Evolutionary conservation across 2,329 filamentous ascomycete species (phyloP).

Genomic region (Metarhizium rileyi): DNA sequence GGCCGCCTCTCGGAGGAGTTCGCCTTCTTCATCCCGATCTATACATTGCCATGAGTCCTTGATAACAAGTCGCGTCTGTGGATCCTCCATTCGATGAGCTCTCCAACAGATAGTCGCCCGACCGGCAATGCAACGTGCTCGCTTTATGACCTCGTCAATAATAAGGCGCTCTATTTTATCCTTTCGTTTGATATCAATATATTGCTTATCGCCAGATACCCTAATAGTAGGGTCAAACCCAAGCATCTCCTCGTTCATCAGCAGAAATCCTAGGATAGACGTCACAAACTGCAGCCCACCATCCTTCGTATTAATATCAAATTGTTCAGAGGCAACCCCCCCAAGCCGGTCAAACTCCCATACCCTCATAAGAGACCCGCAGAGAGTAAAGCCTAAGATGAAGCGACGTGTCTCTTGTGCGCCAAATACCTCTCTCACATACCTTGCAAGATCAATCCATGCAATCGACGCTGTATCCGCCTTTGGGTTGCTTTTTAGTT

Average conservation of each 20-base stretch:
- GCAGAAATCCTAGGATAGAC: slow-evolving; percentile 20
- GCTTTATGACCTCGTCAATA: slow-evolving; percentile 27
- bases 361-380: slow-evolving; percentile 32
- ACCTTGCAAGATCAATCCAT: slow-evolving; percentile 30
- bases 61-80: slow-evolving; percentile 26
- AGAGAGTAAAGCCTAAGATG: slow-evolving; percentile 36
- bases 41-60: slow-evolving; percentile 33
- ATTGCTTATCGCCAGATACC: slow-evolving; percentile 17
- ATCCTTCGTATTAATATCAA: slow-evolving; percentile 32
- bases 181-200: slow-evolving; percentile 29
- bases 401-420: slow-evolving; percentile 30
- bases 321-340: slow-evolving; percentile 31
- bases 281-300: slow-evolving; percentile 26
- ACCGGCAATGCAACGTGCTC: slow-evolving; percentile 25
- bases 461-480: slow-evolving; percentile 20
- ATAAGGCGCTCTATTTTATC: slow-evolving; percentile 27
- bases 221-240: slow-evolving; percentile 34
- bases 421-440: slow-evolving; percentile 31
- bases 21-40: slow-evolving; percentile 28
- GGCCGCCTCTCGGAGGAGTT: slow-evolving; percentile 27
- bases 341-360: slow-evolving; percentile 36
- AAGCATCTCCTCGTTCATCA: slow-evolving; percentile 22
- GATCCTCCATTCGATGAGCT: slow-evolving; percentile 26
- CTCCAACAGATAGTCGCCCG: slow-evolving; percentile 37
- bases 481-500: slow-evolving; percentile 35